Base-by-base conservation (phyloP, 495 filamentous ascomycete species). In the Penicillium atrosanguineum region DNA sequence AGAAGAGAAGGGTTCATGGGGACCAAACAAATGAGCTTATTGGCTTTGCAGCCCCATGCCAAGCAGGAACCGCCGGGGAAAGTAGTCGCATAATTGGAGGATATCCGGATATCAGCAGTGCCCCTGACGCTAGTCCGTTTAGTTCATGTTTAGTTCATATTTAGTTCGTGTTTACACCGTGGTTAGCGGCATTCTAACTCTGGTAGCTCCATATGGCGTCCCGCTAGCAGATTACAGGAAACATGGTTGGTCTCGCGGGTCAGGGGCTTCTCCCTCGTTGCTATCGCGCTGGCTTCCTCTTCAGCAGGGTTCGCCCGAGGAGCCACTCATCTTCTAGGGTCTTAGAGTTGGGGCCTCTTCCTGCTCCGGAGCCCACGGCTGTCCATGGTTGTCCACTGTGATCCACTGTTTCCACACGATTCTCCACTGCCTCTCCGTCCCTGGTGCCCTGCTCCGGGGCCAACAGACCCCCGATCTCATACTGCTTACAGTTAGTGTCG, bases 41-140 rank as follows among this genome's bases (percentile, higher is more conserved):
- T 62, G 51, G 59, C 41, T 29, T 52, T 8, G 1, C 20, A 21
- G 46, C 48, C 43, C 46, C 56, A 25, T 39, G 62, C 62, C 56
- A 65, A 65, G 62, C 56, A 65, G 34, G 62, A 65, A 65, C 62
- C 56, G 50, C 52, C 56, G 62, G 60, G 62, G 55, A 53, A 52
- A 16, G 7, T 0, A 8, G 6, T 12, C 7, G 14, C 16, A 46
- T 44, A 5, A 62, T 59, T 65, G 59, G 59, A 7, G 20, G 11
- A 23, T 34, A 15, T 37, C 11, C 2, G 34, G 7, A 9, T 6
- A 14, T 14, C 9, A 34, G 18, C 9, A 20, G 21, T 57, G 43
- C 56, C 59, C 62, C 62, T 63, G 60, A 56, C 62, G 53, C 59
- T 61, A 61, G 41, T 12, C 9, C 14, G 12, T 14, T 34, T 34